phyloP scores from a whole-genome alignment of 73 alveolate species.

The Effrenium voratum region DNA sequence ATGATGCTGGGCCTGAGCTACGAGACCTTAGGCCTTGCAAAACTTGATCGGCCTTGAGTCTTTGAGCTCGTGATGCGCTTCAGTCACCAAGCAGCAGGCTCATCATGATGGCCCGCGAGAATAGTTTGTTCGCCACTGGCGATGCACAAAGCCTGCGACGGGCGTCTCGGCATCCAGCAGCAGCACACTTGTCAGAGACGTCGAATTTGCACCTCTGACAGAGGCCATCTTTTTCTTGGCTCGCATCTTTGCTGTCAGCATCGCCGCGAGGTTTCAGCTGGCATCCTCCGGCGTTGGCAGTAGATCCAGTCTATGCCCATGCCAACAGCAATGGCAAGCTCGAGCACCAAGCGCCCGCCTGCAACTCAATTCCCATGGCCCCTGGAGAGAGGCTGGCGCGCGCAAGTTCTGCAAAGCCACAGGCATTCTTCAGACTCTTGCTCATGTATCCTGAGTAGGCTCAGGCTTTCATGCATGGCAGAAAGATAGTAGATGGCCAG shows the following conservation, averaged over 20 bases:
- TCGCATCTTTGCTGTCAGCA: no score
- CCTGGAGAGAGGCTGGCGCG: conserved; percentile 48
- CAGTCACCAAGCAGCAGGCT: conserved; percentile 22
- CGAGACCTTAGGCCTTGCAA: not conserved
- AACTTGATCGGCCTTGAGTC: not conserved
- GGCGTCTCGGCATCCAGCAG: not conserved
- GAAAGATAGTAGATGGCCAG: no score
- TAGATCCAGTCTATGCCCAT: not conserved
- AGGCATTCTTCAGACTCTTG: conserved; percentile 58
- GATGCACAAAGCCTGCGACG: conserved; percentile 68
- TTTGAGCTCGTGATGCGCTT: no score
- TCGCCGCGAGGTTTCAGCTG: no score
- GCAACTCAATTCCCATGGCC: conserved; percentile 31
- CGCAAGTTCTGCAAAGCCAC: conserved; percentile 64
- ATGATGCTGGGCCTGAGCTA: conserved; percentile 46
- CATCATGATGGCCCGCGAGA: conserved; percentile 77
- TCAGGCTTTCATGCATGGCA: no score
- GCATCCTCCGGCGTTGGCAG: no score
- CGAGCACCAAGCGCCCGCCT: not conserved
- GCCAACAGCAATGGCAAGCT: not conserved
- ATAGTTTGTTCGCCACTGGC: conserved; percentile 47
- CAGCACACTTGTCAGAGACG: not conserved
- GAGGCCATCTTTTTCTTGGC: not conserved
- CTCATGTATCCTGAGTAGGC: conserved; percentile 65
- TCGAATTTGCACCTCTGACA: not conserved